These are phyloP conservation scores for Phoma sp. DNA, from an alignment of 2,329 filamentous ascomycete genomes.

Conservation along the genomic window DNA sequence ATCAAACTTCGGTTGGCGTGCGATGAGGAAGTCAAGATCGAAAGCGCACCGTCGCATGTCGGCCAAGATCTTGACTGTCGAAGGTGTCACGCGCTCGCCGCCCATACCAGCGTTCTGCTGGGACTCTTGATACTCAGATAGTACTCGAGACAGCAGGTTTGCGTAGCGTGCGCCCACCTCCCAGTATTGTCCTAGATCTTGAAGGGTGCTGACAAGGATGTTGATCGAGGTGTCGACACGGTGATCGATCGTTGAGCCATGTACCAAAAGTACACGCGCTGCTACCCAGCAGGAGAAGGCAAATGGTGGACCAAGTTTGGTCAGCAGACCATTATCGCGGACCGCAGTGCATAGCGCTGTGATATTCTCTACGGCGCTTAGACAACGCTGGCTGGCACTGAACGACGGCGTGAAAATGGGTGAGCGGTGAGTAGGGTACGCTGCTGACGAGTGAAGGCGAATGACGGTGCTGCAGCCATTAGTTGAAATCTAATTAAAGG, in stretches of 20 bases:
- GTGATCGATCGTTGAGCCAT: constrained; percentile 88
- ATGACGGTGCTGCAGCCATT: constrained; percentile 71
- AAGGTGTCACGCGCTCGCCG: constrained; percentile 78
- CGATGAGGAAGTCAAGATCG: constrained; percentile 89
- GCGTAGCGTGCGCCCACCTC: constrained; percentile 85
- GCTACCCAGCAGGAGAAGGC: constrained; percentile 94
- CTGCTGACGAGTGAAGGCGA: constrained; percentile 87
- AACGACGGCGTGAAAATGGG: constrained; percentile 90
- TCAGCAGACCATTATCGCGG: constrained; percentile 73
- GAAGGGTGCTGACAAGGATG: constrained; percentile 82
- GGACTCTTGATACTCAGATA: constrained; percentile 84
- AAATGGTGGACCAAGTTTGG: constrained; percentile 86
- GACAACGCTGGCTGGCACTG: constrained; percentile 82
- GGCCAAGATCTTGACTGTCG: constrained; percentile 83
- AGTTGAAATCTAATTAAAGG: constrained; percentile 1
- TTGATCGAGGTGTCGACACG: constrained; percentile 80
- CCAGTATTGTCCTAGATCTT: constrained; percentile 84
- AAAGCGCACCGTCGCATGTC: constrained; percentile 93
- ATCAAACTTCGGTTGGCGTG: constrained; percentile 69
- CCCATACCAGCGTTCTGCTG: constrained; percentile 67
- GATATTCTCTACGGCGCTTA: constrained; percentile 75
- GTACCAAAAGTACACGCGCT: constrained; percentile 83
- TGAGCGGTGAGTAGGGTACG: constrained; percentile 87
- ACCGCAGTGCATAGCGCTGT: constrained; percentile 81
- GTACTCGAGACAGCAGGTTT: constrained; percentile 77